Evolutionary conservation across 805 yeast species (phyloP).

Genomic region (Kodamaea fukazawae): DNA sequence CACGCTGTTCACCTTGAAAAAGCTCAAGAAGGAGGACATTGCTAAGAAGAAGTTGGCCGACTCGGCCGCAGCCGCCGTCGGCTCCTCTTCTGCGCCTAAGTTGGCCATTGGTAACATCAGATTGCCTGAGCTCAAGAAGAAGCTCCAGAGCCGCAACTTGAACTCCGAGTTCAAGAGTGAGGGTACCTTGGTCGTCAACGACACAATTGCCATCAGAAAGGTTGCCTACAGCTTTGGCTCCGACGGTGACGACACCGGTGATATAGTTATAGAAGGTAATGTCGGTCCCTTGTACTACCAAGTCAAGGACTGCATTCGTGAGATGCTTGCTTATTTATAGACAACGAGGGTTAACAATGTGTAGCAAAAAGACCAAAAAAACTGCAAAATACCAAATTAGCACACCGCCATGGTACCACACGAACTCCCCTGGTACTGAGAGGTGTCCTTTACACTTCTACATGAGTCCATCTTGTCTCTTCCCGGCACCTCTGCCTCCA

Average conservation of each 20-base stretch:
- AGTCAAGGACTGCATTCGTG: slow-evolving; percentile 68
- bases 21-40: slow-evolving; percentile 17
- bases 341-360: too few species aligned
- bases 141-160: slow-evolving; percentile 55
- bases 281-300: slow-evolving; percentile 73
- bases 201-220: slow-evolving; percentile 70
- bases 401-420: too few species aligned
- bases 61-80: slow-evolving; percentile 1
- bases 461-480: too few species aligned
- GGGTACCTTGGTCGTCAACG: slow-evolving; percentile 86
- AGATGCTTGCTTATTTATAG: slow-evolving; percentile 67
- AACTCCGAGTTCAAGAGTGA: slow-evolving; percentile 89
- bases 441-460: too few species aligned
- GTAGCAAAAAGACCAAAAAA: too few species aligned
- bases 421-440: too few species aligned
- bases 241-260: slow-evolving; percentile 62
- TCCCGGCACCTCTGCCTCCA: too few species aligned
- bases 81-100: slow-evolving; percentile 27
- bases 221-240: slow-evolving; percentile 36
- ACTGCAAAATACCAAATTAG: too few species aligned
- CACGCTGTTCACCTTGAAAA: slow-evolving; percentile 31
- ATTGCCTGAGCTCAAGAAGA: slow-evolving; percentile 72
- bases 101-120: slow-evolving; percentile 86
- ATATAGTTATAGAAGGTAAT: slow-evolving; percentile 80
- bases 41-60: slow-evolving; percentile 13